Evolutionary conservation across 768 basidiomycete genomes (phyloP).

Genomic region (Russula compacta): DNA sequence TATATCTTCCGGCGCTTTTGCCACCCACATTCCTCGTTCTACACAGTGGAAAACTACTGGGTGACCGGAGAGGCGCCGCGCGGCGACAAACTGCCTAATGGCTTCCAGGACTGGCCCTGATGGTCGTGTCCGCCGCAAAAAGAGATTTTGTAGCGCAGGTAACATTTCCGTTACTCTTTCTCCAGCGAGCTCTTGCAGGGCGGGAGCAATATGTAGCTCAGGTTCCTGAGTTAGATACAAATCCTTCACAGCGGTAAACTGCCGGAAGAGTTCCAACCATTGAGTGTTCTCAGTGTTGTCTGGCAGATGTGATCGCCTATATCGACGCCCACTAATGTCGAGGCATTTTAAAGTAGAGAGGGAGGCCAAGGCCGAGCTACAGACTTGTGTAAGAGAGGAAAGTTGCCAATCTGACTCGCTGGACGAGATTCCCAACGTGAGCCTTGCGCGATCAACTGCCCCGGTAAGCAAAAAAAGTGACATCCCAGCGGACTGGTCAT

Average conservation of each 20-base stretch:
- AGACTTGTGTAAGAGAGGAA: neutral
- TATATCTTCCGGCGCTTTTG: too few species aligned
- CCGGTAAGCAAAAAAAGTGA: too few species aligned
- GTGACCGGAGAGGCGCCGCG: neutral
- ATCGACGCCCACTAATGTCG: neutral
- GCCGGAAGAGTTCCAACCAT: neutral
- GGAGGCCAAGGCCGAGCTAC: neutral
- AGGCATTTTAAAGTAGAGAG: neutral
- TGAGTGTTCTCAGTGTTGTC: neutral
- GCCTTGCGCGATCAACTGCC: neutral
- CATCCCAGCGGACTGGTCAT: neutral
- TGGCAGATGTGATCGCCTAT: neutral
- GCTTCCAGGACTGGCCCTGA: neutral
- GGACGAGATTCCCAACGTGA: neutral
- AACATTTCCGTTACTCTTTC: neutral
- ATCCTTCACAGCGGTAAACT: neutral
- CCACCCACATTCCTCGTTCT: too few species aligned
- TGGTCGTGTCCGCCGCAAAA: neutral
- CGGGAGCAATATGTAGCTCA: neutral
- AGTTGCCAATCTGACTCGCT: neutral
- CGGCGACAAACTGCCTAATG: neutral
- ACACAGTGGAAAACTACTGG: neutral
- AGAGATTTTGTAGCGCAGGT: neutral
- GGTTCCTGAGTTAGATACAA: neutral
- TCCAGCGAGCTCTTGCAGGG: neutral